These are phyloP conservation scores for Eucalyptus curtisii DNA, from an alignment of 345 rosid genomes.

Conservation along the genomic window DNA sequence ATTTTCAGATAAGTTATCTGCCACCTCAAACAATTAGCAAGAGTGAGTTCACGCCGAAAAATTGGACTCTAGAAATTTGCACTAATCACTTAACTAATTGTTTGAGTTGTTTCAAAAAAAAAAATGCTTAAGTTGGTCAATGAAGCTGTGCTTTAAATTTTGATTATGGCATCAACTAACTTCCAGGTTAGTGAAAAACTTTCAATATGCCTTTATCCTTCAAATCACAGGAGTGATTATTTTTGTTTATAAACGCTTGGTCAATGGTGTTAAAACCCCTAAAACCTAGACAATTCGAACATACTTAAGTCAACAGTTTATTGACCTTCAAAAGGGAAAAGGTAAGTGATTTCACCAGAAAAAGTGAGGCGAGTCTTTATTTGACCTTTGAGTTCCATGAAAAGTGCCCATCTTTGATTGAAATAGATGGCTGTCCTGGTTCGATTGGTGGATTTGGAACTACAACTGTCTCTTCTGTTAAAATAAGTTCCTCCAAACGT, in stretches of 20 bases:
- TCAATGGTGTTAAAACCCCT: not conserved
- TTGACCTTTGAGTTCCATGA: conserved; percentile 20
- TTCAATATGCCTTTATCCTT: not conserved
- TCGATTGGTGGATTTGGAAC: conserved; percentile 67
- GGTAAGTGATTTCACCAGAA: not conserved
- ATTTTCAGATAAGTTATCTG: no score
- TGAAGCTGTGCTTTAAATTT: not conserved
- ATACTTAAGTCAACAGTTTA: not conserved
- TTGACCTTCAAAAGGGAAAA: not conserved
- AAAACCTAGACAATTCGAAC: not conserved
- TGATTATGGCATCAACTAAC: not conserved
- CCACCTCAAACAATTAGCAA: no score
- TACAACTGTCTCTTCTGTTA: conserved; percentile 74
- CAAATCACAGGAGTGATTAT: not conserved
- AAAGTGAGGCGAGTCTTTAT: not conserved
- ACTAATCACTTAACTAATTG: not conserved
- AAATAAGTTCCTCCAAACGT: conserved; percentile 76
- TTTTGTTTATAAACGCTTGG: not conserved
- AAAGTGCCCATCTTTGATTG: conserved; percentile 50
- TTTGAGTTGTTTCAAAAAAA: no score
- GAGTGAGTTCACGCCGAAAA: no score
- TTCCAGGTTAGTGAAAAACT: not conserved
- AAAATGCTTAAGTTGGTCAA: not conserved
- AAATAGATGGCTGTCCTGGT: conserved; percentile 64
- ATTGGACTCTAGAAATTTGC: not conserved